Base-by-base conservation (phyloP, 129 eudicot species). In the Pittosporum tobira region DNA sequence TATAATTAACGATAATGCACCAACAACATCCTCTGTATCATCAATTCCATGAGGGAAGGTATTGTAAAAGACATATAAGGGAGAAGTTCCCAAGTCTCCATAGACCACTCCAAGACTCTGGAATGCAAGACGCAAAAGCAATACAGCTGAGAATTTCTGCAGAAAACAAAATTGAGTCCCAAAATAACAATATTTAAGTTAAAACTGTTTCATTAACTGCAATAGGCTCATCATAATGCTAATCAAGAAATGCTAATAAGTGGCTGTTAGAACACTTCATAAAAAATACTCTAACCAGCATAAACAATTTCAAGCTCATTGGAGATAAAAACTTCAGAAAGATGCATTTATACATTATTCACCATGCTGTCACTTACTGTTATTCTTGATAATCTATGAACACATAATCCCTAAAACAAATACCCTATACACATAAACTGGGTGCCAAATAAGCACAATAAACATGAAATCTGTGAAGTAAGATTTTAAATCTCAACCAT, bases 31-130 rank as follows among this genome's bases (percentile, higher is more conserved):
- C 79, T 91, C 94, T 20, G 87, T 62, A 58, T 91, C 83, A 2
- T 64, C 59, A 59, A 87, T 67, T 51, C 84, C 87, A 31, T 68
- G 71, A 2, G 98, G 95, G 48, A 91, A 91, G 40, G 94, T 83
- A 68, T 86, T 91, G 79, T 91, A 80, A 67, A 91, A 91, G 18
- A 91, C 98, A 72, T 91, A 91, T 66, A 91, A 75, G 1, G 98
- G 98, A 72, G 98, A 91, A 49, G 98, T 91, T 64, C 98, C 98
- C 76, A 91, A 74, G 71, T 91, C 98, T 57, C 98, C 98, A 67
- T 91, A 91, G 15, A 91, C 98, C 48, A 91, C 96, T 60, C 98
- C 98, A 54, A 91, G 88, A 66, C 98, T 91, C 66, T 91, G 98
- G 64, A 78, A 91, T 12, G 98, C 82, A 48, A 91, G 80, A 50